These are phyloP conservation scores for Zymoseptoria brevis DNA, from an alignment of 2,329 filamentous ascomycete genomes.

Conservation along the genomic window DNA sequence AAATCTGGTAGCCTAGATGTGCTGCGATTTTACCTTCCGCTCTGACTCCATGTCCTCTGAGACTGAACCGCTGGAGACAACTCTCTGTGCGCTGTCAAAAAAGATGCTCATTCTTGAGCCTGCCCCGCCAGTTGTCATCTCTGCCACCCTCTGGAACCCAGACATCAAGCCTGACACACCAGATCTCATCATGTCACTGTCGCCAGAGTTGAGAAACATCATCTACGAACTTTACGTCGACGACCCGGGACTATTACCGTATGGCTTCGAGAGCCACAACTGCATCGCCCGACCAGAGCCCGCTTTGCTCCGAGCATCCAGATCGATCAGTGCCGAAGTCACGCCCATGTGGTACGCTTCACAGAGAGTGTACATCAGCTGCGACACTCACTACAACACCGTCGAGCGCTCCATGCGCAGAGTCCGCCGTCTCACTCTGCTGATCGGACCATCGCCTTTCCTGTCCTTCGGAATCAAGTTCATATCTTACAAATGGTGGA, in stretches of 20 bases:
- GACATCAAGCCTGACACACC: not conserved
- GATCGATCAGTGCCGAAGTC: conserved; percentile 8
- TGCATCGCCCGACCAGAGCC: not conserved
- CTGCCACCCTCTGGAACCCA: not conserved
- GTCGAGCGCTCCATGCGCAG: not conserved
- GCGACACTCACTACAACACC: not conserved
- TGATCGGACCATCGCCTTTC: conserved; percentile 5
- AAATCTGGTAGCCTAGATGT: not conserved
- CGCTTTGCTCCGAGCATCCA: conserved; percentile 6
- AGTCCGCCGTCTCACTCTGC: not conserved
- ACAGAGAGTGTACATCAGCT: not conserved
- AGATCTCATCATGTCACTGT: conserved; percentile 3
- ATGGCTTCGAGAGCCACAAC: not conserved
- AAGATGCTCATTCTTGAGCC: not conserved
- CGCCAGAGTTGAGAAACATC: conserved; percentile 4
- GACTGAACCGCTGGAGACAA: not conserved
- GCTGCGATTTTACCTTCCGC: not conserved
- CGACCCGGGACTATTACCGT: not conserved
- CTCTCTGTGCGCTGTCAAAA: not conserved
- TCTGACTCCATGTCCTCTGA: not conserved
- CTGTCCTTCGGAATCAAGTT: not conserved
- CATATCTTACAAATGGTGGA: not conserved
- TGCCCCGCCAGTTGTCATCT: not conserved
- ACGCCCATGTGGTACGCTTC: conserved; percentile 9
- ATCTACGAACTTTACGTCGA: not conserved